Conservation (phyloP, 2,329 filamentous ascomycete species). For the Fusarium sp. region DNA sequence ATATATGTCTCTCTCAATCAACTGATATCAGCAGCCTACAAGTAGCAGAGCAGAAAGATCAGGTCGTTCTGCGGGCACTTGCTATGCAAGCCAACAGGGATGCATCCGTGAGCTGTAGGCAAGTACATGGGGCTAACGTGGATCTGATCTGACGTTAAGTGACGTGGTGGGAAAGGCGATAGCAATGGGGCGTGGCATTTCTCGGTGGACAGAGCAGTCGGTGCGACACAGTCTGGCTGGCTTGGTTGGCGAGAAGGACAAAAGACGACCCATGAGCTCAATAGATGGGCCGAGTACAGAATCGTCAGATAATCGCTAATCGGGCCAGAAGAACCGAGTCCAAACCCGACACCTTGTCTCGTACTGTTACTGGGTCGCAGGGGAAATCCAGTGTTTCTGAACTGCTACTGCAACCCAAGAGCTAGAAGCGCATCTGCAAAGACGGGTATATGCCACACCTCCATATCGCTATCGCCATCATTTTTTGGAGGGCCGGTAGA, state of each 20-base stretch:
- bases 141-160: conserved; percentile 42
- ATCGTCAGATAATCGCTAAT: conserved; percentile 37
- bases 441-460: conserved; percentile 27
- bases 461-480: conserved; percentile 12
- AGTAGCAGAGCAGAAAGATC: conserved; percentile 17
- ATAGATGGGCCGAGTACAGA: conserved; percentile 32
- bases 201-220: conserved; percentile 38
- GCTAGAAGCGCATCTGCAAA: conserved; percentile 23
- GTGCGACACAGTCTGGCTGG: conserved; percentile 26
- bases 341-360: conserved; percentile 6
- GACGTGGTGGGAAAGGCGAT: conserved; percentile 42
- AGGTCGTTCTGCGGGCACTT: conserved; percentile 37
- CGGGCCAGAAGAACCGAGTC: conserved; percentile 27
- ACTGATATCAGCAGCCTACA: conserved; percentile 14
- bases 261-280: conserved; percentile 29
- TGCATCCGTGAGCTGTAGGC: conserved; percentile 20
- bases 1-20: conserved; percentile 35
- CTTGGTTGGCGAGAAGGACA: conserved; percentile 25
- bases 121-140: conserved; percentile 38
- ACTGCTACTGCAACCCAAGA: conserved; percentile 1
- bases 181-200: conserved; percentile 39
- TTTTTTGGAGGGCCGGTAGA: conserved; percentile 7
- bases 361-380: conserved; percentile 2
- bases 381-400: neutral
- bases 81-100: conserved; percentile 37